A percentile compares a stretch with the other conserved stretches of the same genome.
These are phyloP conservation scores for Wickerhamiella lipophila DNA, from an alignment of 805 yeast genomes.

Conservation along the genomic window DNA sequence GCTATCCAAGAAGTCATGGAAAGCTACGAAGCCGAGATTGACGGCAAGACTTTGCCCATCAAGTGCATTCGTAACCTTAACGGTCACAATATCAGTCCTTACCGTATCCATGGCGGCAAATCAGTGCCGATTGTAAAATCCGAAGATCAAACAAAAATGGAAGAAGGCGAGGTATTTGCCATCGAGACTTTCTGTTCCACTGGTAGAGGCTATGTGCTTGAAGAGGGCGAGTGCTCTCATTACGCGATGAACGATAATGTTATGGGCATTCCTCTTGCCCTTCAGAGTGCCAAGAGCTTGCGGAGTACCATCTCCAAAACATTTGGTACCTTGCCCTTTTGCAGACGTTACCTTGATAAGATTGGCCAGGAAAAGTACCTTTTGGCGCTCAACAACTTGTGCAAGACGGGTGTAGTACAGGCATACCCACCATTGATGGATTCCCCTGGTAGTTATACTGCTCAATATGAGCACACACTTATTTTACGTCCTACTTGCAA, in stretches of 20 bases:
- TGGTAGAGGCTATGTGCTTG: conserved; percentile 79
- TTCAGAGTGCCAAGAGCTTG: conserved; percentile 57
- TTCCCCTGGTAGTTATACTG: conserved; percentile 74
- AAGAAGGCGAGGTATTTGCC: conserved; percentile 96
- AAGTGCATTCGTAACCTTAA: conserved; percentile 83
- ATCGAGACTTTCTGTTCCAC: conserved; percentile 97
- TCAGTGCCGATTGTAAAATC: conserved; percentile 92
- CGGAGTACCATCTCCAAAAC: conserved; percentile 58
- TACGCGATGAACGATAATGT: conserved; percentile 54
- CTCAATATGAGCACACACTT: conserved; percentile 92
- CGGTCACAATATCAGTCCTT: conserved; percentile 86
- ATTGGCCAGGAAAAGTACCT: conserved; percentile 85
- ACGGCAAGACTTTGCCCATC: conserved; percentile 74
- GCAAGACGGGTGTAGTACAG: conserved; percentile 72
- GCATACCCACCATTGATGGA: conserved; percentile 93
- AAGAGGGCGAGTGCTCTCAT: conserved; percentile 89
- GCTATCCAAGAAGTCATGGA: conserved; percentile 97
- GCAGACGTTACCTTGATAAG: conserved; percentile 87
- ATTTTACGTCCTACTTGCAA: conserved; percentile 80
- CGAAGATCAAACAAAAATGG: conserved; percentile 94
- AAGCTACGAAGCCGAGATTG: conserved; percentile 79
- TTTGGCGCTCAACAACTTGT: conserved; percentile 73
- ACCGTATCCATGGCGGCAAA: conserved; percentile 83
- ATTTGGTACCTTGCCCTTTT: conserved; percentile 93
- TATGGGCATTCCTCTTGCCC: conserved; percentile 37